phyloP scores from a whole-genome alignment of 768 basidiomycete species.

The Boletus tomentosulus region DNA sequence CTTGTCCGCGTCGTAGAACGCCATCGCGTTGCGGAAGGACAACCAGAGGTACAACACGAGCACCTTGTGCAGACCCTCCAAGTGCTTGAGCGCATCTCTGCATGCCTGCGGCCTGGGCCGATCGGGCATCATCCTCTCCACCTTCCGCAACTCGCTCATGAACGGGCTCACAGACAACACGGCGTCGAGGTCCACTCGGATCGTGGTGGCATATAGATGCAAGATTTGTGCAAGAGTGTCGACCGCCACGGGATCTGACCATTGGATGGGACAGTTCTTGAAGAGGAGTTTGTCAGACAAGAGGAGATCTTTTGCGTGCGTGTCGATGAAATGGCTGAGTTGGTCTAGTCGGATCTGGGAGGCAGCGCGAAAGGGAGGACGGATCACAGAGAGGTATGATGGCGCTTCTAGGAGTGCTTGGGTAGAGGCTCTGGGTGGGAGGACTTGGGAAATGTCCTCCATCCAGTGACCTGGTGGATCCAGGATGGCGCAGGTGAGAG shows the following conservation, averaged over 20 bases:
- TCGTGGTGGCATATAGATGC: constrained; percentile 33
- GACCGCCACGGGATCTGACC: constrained; percentile 20
- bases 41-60: constrained; percentile 85
- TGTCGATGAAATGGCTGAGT: constrained; percentile 44
- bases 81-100: constrained; percentile 19
- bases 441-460: constrained; percentile 30
- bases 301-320: constrained; percentile 33
- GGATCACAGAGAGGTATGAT: constrained; percentile 43
- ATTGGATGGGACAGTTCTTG: constrained; percentile 43
- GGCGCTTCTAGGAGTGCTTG: constrained; percentile 47
- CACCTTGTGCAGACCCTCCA: constrained; percentile 78
- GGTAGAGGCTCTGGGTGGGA: constrained; percentile 42
- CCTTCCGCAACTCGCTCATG: constrained; percentile 15
- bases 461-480: constrained; percentile 25
- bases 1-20: constrained; percentile 54
- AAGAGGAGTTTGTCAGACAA: constrained; percentile 43
- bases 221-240: constrained; percentile 18
- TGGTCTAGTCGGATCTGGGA: constrained; percentile 20
- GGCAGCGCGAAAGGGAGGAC: constrained; percentile 40
- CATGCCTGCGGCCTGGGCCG: constrained; percentile 1
- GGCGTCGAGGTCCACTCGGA: constrained; percentile 20
- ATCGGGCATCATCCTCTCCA: constrained; percentile 24
- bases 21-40: constrained; percentile 60
- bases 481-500: constrained; percentile 53
- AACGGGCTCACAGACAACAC: constrained; percentile 21